phyloP scores from a whole-genome alignment of 257 asterid species.

The Solanum arcanum region DNA sequence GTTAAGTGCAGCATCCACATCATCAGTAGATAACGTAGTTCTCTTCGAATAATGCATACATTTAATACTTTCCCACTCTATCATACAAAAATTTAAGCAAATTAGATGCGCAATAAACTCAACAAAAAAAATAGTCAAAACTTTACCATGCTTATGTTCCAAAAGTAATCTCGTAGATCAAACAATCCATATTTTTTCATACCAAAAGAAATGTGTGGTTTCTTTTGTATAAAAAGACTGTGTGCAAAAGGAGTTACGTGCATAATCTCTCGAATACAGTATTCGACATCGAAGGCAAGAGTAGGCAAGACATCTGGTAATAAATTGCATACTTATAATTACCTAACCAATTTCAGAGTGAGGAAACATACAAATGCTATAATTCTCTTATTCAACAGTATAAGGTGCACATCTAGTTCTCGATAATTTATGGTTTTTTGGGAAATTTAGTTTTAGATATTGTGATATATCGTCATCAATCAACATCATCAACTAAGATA shows the following conservation, averaged over 20 bases:
- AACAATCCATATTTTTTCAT: background rate
- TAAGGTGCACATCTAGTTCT: background rate
- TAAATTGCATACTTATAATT: constrained; percentile 33
- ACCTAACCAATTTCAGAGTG: background rate
- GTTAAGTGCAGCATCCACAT: constrained; percentile 84
- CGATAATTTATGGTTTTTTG: background rate
- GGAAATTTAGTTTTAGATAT: background rate
- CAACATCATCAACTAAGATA: background rate
- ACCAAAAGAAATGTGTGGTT: background rate
- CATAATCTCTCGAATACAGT: constrained; percentile 91
- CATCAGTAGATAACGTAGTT: constrained; percentile 74
- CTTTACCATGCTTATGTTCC: background rate
- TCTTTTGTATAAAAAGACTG: background rate
- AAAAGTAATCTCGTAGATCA: background rate
- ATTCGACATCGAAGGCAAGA: constrained; percentile 90
- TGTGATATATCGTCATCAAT: background rate
- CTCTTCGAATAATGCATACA: constrained; percentile 95
- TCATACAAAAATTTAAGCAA: background rate
- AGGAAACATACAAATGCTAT: background rate
- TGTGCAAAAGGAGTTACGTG: constrained; percentile 36
- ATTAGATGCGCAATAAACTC: background rate
- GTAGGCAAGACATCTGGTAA: constrained; percentile 76
- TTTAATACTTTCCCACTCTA: constrained; percentile 75
- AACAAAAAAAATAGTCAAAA: background rate
- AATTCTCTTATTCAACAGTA: background rate